Percentiles rank a stretch among this genome's conserved stretches.
Conservation (phyloP, 495 filamentous ascomycete species). For the Antarctomyces pellizariae region DNA sequence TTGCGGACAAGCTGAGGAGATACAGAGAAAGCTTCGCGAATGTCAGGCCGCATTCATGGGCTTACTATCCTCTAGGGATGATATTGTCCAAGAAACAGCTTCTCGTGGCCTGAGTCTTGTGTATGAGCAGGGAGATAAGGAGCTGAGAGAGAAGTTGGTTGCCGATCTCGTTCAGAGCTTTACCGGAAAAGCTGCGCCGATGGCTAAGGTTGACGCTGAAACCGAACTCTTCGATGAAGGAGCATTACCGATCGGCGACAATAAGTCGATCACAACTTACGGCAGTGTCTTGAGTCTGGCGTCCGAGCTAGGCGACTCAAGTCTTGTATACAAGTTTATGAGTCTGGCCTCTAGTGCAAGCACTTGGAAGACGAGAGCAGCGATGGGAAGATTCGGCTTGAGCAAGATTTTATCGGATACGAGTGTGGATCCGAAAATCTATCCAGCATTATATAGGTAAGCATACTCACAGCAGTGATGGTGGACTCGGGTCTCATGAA, state of each 20-base stretch:
- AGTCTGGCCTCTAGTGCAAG: conserved; percentile 81
- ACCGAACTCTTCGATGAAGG: conserved; percentile 92
- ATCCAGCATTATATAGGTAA: conserved; percentile 79
- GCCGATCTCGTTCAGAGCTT: conserved; percentile 73
- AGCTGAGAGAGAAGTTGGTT: conserved; percentile 59
- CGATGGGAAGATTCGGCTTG: conserved; percentile 82
- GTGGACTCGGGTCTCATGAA: too few species aligned
- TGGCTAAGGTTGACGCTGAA: conserved; percentile 66
- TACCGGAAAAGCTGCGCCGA: conserved; percentile 44
- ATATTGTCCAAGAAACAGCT: conserved; percentile 85
- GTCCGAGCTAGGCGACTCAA: conserved; percentile 81
- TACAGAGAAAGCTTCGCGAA: conserved; percentile 47
- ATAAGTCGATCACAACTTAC: conserved; percentile 75
- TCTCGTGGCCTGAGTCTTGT: conserved; percentile 74
- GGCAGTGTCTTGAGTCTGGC: conserved; percentile 87
- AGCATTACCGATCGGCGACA: conserved; percentile 72
- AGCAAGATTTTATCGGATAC: conserved; percentile 78
- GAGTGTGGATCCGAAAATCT: conserved; percentile 76
- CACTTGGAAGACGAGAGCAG: conserved; percentile 84
- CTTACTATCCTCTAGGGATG: conserved; percentile 70
- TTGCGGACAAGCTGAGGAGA: conserved; percentile 47
- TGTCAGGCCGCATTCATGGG: conserved; percentile 74
- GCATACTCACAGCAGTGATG: too few species aligned
- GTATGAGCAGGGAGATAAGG: conserved; percentile 71
- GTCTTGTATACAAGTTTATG: conserved; percentile 93